phyloP scores from a whole-genome alignment of 495 filamentous ascomycete species.

The Astrothelium subdiscretum region DNA sequence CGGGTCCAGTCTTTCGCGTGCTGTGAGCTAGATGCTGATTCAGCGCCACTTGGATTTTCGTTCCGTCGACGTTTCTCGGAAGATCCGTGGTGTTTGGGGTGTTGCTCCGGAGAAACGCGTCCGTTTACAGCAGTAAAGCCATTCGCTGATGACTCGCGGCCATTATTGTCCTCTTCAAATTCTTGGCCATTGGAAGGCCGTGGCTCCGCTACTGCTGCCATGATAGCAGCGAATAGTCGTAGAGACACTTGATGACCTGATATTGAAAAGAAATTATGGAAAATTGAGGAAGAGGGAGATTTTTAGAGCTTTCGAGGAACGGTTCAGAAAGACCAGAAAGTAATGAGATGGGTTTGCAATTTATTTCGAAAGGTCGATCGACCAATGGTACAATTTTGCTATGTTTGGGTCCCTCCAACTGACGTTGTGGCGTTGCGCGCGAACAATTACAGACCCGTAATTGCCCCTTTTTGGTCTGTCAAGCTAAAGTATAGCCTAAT shows the following conservation, averaged over 20 bases:
- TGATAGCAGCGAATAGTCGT: background rate
- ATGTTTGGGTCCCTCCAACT: no score
- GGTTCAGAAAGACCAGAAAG: background rate
- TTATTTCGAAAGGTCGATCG: no score
- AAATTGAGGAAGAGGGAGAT: background rate
- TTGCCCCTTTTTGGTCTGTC: background rate
- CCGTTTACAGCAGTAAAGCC: background rate
- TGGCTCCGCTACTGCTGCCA: background rate
- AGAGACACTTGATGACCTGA: background rate
- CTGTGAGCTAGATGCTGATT: background rate
- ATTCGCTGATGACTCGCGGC: background rate
- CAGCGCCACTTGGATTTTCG: background rate
- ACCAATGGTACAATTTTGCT: no score
- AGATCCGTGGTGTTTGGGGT: background rate
- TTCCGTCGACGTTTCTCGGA: background rate
- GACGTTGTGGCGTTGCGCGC: no score
- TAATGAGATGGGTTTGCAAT: no score
- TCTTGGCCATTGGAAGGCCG: background rate
- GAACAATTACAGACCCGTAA: background rate
- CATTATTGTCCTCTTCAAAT: background rate
- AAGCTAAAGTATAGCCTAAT: background rate
- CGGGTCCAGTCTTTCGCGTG: background rate
- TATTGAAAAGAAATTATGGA: background rate
- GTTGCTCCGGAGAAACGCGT: background rate
- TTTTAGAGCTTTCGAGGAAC: background rate